These are phyloP conservation scores for Phlebiopsis flavidoalba DNA, from an alignment of 768 basidiomycete species.

Conservation along the genomic window DNA sequence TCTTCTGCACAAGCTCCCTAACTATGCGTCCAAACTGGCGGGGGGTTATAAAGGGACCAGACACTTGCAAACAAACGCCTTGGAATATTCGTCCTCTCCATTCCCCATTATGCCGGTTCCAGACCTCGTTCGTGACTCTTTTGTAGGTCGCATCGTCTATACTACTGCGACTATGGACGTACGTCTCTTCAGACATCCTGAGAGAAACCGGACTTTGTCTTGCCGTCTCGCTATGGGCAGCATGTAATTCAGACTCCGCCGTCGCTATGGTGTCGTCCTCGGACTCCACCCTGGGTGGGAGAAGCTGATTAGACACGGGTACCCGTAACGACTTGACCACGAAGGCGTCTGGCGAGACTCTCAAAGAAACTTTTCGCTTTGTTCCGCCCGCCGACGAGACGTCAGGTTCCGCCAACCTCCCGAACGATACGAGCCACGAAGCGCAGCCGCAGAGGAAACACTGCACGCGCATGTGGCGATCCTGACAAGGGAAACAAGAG, in stretches of 20 bases:
- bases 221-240: conserved; percentile 1
- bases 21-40: no score
- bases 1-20: no score
- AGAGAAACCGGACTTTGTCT: conserved; percentile 12
- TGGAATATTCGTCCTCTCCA: not conserved
- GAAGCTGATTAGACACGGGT: not conserved
- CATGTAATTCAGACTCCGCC: not conserved
- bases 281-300: not conserved
- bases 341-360: not conserved
- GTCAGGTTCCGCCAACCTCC: no score
- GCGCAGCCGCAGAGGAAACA: not conserved
- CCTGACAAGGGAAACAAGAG: not conserved
- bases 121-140: conserved; percentile 17
- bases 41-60: no score
- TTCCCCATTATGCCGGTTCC: not conserved
- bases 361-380: no score
- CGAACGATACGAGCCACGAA: not conserved
- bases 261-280: no score
- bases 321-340: no score
- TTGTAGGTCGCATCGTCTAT: conserved; percentile 25
- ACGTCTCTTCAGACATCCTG: conserved; percentile 15
- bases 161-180: conserved; percentile 19
- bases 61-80: not conserved
- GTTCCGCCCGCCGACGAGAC: no score
- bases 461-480: not conserved